Evolutionary conservation across 176 grass and related monocot species (phyloP).

Genomic region (Thinopyrum elongatum): DNA sequence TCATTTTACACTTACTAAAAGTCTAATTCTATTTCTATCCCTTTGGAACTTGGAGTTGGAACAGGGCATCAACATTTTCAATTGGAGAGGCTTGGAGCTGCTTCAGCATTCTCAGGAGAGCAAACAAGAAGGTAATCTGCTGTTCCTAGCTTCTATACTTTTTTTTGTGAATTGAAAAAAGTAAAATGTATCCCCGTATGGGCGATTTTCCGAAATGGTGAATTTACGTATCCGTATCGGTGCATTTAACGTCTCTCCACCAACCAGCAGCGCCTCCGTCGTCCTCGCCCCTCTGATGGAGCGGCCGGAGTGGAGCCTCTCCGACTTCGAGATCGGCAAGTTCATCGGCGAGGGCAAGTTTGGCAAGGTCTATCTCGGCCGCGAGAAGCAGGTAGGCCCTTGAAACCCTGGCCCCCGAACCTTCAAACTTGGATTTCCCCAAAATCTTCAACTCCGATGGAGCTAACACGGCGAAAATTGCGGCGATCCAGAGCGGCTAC

Average conservation of each 20-base stretch:
- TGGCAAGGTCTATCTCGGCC: constrained; percentile 85
- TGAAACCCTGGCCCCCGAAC: neutral
- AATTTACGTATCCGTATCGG: neutral
- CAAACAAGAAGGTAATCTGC: neutral
- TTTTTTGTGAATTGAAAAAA: neutral
- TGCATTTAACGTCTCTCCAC: neutral
- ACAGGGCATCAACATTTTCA: too few species aligned
- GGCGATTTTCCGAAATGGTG: neutral
- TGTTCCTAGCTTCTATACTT: neutral
- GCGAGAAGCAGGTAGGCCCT: constrained; percentile 68
- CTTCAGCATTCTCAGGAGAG: too few species aligned
- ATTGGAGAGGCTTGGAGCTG: too few species aligned
- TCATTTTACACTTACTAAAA: too few species aligned
- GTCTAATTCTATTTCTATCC: too few species aligned
- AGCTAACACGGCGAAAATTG: neutral
- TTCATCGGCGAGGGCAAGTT: constrained; percentile 90
- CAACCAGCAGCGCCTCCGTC: neutral
- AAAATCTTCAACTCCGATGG: neutral
- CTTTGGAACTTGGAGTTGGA: too few species aligned
- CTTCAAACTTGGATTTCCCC: neutral
- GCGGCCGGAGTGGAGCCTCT: constrained; percentile 55
- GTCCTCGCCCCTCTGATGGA: constrained; percentile 5
- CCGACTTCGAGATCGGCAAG: constrained; percentile 81
- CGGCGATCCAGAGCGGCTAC: constrained; percentile 63
- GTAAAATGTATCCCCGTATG: neutral